These are phyloP conservation scores for Leonotis leonurus DNA, from an alignment of 257 asterid species.

Conservation along the genomic window DNA sequence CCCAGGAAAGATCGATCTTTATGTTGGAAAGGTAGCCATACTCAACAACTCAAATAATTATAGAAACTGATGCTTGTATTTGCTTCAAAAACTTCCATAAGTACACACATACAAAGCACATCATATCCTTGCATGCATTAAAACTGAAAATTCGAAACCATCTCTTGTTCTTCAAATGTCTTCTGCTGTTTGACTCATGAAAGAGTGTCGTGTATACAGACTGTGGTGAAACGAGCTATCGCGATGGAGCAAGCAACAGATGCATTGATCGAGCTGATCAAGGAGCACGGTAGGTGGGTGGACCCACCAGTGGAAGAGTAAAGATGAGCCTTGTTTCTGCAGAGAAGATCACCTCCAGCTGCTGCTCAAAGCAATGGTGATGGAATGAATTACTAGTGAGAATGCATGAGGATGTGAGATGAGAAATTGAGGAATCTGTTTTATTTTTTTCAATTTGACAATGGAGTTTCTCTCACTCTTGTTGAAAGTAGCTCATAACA, in stretches of 20 bases:
- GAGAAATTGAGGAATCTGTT: neutral
- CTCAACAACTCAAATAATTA: neutral
- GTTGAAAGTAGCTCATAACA: neutral
- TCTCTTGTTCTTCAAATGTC: neutral
- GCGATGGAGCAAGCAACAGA: constrained; percentile 74
- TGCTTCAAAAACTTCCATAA: too few relatives aligned
- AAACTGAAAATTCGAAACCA: too few relatives aligned
- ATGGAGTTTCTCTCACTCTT: neutral
- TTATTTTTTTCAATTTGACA: neutral
- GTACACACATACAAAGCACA: too few relatives aligned
- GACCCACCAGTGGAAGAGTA: constrained; percentile 65
- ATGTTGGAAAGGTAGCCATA: constrained; percentile 78
- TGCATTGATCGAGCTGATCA: constrained; percentile 72
- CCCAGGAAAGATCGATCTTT: constrained; percentile 98
- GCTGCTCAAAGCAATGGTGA: neutral
- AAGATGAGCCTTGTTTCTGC: too few relatives aligned
- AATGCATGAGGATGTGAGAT: neutral
- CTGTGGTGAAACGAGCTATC: constrained; percentile 65
- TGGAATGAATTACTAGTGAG: too few relatives aligned
- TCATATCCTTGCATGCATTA: too few relatives aligned
- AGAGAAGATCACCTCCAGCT: too few relatives aligned
- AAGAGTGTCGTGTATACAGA: too few relatives aligned
- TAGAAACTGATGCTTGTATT: too few relatives aligned
- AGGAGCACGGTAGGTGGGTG: constrained; percentile 80
- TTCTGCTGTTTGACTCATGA: neutral